Percentiles rank a stretch among this genome's conserved stretches.
Evolutionary conservation across 208 protist genomes (phyloP).

Genomic region (Acanthamoeba quina): DNA sequence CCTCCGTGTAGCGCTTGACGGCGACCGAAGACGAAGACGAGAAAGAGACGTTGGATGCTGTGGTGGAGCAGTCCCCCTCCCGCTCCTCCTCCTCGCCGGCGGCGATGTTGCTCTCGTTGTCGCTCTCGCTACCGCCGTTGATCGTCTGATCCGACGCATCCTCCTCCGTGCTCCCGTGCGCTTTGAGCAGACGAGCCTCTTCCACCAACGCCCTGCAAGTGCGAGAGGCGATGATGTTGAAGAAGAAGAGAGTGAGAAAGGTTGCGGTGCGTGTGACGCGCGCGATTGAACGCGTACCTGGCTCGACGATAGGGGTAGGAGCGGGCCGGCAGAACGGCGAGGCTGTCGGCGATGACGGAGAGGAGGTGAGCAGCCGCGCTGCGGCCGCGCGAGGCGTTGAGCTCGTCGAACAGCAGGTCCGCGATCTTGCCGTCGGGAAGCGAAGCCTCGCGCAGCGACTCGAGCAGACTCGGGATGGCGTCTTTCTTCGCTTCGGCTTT

Average conservation of each 20-base stretch:
- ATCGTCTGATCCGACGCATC: background rate
- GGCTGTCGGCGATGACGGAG: conserved; percentile 14
- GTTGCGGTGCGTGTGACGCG: no score
- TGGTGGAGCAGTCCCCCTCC: background rate
- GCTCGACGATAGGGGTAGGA: conserved; percentile 5
- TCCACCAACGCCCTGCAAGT: conserved; percentile 2
- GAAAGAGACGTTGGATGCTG: background rate
- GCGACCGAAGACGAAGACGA: background rate
- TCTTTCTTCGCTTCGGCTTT: background rate
- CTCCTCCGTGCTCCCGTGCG: background rate
- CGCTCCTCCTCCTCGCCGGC: no score
- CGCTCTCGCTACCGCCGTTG: background rate
- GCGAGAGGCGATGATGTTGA: no score
- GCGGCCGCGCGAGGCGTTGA: background rate
- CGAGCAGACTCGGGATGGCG: conserved; percentile 12
- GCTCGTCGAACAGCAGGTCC: conserved; percentile 42
- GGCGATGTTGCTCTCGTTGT: background rate
- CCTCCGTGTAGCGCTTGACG: background rate
- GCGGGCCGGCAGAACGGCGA: background rate
- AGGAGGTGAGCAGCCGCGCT: background rate
- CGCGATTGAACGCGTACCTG: background rate
- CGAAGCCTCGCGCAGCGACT: background rate
- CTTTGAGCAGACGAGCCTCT: conserved; percentile 39
- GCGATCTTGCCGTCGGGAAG: conserved; percentile 3
- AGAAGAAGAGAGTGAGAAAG: no score